Conservation (phyloP, 768 basidiomycete species). For the Hericium alpestre region DNA sequence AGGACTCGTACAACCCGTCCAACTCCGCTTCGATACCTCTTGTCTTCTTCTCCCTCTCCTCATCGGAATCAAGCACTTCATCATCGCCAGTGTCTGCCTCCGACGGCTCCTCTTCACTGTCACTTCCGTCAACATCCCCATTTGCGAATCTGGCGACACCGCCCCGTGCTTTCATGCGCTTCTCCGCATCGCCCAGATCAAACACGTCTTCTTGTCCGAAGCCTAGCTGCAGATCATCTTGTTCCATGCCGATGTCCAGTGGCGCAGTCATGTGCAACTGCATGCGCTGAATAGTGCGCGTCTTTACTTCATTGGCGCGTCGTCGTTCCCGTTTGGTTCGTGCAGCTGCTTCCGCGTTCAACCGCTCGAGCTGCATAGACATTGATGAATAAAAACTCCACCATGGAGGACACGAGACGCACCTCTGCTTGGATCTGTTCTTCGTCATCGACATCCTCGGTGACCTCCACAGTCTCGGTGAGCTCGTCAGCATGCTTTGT, state of each 20-base stretch:
- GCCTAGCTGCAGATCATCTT: slow-evolving; percentile 62
- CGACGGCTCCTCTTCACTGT: slow-evolving; percentile 28
- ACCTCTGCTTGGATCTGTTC: slow-evolving; percentile 87
- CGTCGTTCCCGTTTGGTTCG: slow-evolving; percentile 73
- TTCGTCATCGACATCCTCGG: slow-evolving; percentile 74
- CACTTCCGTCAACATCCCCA: slow-evolving; percentile 31
- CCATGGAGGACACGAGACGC: slow-evolving; percentile 8
- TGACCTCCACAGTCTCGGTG: slow-evolving; percentile 60
- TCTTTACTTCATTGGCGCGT: slow-evolving; percentile 79
- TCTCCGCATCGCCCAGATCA: slow-evolving; percentile 61
- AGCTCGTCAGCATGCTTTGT: slow-evolving; percentile 61
- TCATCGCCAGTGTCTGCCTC: slow-evolving; percentile 31
- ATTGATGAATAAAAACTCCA: slow-evolving; percentile 6
- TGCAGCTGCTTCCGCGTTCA: slow-evolving; percentile 66
- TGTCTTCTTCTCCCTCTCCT: slow-evolving; percentile 57
- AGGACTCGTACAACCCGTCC: slow-evolving; percentile 81
- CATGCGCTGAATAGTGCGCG: slow-evolving; percentile 83
- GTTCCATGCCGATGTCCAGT: slow-evolving; percentile 88
- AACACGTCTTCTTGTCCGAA: slow-evolving; percentile 81
- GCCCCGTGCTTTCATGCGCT: slow-evolving; percentile 29
- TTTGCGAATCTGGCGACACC: slow-evolving; percentile 20
- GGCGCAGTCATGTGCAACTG: slow-evolving; percentile 97
- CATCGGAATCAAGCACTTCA: slow-evolving; percentile 48
- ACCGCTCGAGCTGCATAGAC: slow-evolving; percentile 58
- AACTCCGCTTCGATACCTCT: slow-evolving; percentile 70